A percentile compares a stretch with the other conserved stretches of the same genome.
phyloP scores from a whole-genome alignment of 2,329 filamentous ascomycete species.

The Parascedosporium putredinis region DNA sequence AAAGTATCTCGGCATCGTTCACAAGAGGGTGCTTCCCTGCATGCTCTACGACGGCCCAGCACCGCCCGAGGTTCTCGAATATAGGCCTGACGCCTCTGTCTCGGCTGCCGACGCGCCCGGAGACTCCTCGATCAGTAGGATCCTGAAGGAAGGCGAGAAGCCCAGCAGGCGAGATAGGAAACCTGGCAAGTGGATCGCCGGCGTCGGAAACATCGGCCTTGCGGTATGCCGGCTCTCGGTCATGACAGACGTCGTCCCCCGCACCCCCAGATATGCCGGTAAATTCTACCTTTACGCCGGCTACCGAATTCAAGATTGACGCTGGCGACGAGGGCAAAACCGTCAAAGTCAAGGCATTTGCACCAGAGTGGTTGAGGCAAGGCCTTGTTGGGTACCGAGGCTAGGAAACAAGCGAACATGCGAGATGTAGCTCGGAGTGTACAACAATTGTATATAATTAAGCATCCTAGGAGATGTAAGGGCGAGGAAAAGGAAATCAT shows the following conservation, averaged over 20 bases:
- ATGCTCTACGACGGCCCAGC: constrained; percentile 49
- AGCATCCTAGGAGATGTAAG: background rate
- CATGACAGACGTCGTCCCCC: constrained; percentile 77
- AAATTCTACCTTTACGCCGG: constrained; percentile 48
- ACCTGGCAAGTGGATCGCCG: constrained; percentile 69
- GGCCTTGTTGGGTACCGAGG: constrained; percentile 22
- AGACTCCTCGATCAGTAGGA: constrained; percentile 38
- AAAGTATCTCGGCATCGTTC: constrained; percentile 83
- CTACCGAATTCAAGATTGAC: constrained; percentile 51
- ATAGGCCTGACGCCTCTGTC: constrained; percentile 25
- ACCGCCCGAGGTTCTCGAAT: constrained; percentile 34
- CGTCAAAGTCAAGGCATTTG: constrained; percentile 64
- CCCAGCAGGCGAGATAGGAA: constrained; percentile 68
- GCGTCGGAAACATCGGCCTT: constrained; percentile 77
- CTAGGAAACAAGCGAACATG: background rate
- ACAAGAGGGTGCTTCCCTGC: constrained; percentile 80
- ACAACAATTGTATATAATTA: constrained; percentile 3
- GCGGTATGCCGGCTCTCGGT: constrained; percentile 78
- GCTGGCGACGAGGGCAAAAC: constrained; percentile 26
- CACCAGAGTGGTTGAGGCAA: constrained; percentile 62
- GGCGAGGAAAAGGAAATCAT: constrained; percentile 1
- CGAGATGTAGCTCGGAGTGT: background rate
- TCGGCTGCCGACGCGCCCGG: constrained; percentile 28
- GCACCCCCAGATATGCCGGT: constrained; percentile 39
- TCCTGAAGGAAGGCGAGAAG: constrained; percentile 51